phyloP scores from a whole-genome alignment of 2,329 filamentous ascomycete genomes.

The Neopestalotiopsis sp. region DNA sequence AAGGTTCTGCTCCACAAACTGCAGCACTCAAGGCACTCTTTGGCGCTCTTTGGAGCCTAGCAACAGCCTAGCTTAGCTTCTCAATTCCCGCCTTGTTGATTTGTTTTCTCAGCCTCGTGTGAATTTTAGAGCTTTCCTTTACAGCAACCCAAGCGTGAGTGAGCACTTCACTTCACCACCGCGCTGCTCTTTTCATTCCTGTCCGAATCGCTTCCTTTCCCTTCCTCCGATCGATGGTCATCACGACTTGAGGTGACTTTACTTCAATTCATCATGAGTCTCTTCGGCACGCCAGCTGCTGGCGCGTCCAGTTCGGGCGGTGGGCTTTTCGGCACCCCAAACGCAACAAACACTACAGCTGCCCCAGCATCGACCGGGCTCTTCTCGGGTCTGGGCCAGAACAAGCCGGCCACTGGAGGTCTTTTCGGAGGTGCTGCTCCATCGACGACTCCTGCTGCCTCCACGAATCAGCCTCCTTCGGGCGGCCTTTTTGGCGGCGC shows the following conservation, averaged over 20 bases:
- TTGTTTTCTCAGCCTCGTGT: constrained; percentile 21
- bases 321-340: constrained; percentile 10
- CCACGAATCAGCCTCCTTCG: background rate
- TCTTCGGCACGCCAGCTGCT: constrained; percentile 9
- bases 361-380: background rate
- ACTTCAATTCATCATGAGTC: constrained; percentile 6
- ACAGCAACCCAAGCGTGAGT: constrained; percentile 12
- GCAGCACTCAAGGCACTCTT: background rate
- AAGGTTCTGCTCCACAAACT: background rate
- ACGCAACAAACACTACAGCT: background rate
- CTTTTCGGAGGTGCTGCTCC: constrained; percentile 8
- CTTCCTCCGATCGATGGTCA: background rate
- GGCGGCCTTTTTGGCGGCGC: constrained; percentile 5
- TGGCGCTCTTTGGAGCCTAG: background rate
- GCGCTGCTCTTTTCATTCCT: background rate
- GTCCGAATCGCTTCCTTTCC: background rate
- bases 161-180: background rate
- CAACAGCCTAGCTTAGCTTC: constrained; percentile 1
- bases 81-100: constrained; percentile 12
- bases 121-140: constrained; percentile 15
- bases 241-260: background rate
- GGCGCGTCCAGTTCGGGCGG: constrained; percentile 11
- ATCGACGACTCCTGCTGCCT: background rate
- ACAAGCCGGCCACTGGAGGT: constrained; percentile 13
- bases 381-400: constrained; percentile 6